Conservation (phyloP, 1,284 basidiomycete genomes). For the Ceraceosorus bombacis region DNA sequence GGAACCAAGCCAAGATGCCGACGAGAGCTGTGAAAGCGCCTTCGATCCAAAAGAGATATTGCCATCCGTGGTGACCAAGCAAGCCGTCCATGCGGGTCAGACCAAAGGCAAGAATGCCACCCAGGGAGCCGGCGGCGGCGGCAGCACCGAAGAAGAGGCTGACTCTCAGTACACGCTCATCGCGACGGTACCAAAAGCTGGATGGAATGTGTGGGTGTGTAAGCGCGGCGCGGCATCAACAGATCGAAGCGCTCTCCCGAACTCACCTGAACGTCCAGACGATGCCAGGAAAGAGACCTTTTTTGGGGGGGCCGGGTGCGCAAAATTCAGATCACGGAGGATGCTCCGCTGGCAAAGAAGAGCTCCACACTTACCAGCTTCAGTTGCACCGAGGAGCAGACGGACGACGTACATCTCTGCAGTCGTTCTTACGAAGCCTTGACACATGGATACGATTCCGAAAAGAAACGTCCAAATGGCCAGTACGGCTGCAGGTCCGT, state of each 20-base stretch:
- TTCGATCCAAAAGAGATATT: conserved; percentile 61
- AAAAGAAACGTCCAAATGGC: conserved; percentile 58
- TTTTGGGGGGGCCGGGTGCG: neutral
- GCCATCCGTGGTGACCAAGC: conserved; percentile 50
- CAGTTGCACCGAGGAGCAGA: conserved; percentile 34
- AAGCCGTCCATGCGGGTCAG: conserved; percentile 60
- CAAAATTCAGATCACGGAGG: too few species aligned
- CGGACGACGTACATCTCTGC: conserved; percentile 58
- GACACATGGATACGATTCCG: conserved; percentile 59
- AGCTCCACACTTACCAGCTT: too few species aligned
- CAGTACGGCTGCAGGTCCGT: conserved; percentile 56
- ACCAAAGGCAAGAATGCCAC: conserved; percentile 54
- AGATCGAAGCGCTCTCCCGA: too few species aligned
- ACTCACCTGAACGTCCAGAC: conserved; percentile 58
- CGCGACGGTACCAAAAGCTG: conserved; percentile 55
- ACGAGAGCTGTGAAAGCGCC: conserved; percentile 56
- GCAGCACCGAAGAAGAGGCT: conserved; percentile 16
- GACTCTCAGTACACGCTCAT: conserved; percentile 59
- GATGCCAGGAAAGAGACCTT: conserved; percentile 56
- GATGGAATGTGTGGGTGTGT: too few species aligned
- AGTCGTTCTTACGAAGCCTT: conserved; percentile 57
- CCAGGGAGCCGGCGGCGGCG: conserved; percentile 29
- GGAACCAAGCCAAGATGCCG: conserved; percentile 55
- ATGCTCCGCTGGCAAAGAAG: too few species aligned
- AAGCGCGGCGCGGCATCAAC: too few species aligned